Percentiles rank a stretch among this genome's conserved stretches.
phyloP scores from a whole-genome alignment of 768 basidiomycete species.

The Collybia sordida region DNA sequence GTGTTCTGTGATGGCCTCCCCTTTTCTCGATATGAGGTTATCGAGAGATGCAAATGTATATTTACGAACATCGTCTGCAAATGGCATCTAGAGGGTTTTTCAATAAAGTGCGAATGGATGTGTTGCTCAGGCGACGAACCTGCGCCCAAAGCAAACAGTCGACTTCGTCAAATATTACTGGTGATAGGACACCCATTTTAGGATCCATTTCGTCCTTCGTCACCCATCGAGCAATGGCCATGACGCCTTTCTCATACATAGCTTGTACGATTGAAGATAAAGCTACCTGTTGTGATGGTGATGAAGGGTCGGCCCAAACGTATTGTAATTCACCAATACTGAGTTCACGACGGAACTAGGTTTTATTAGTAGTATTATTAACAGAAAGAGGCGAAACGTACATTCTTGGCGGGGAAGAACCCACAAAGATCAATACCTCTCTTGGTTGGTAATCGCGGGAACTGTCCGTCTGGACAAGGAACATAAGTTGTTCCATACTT shows the following conservation, averaged over 20 bases:
- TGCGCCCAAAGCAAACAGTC: slow-evolving; percentile 86
- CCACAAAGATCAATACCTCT: slow-evolving; percentile 88
- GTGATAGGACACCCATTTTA: slow-evolving; percentile 80
- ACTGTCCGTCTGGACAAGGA: slow-evolving; percentile 85
- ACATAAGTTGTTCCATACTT: slow-evolving; percentile 90
- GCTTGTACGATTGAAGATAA: slow-evolving; percentile 87
- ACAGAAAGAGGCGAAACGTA: slow-evolving; percentile 27
- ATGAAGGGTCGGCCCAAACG: slow-evolving; percentile 72
- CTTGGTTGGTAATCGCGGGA: slow-evolving; percentile 67
- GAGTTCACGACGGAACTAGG: slow-evolving; percentile 79
- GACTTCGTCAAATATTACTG: slow-evolving; percentile 59
- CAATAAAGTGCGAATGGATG: neutral
- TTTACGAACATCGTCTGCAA: slow-evolving; percentile 90
- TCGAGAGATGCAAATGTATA: slow-evolving; percentile 85
- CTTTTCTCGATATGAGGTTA: slow-evolving; percentile 70
- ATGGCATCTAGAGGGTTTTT: slow-evolving; percentile 70
- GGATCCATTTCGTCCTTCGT: slow-evolving; percentile 71
- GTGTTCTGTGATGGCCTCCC: slow-evolving; percentile 72
- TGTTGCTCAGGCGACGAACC: slow-evolving; percentile 41
- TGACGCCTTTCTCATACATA: slow-evolving; percentile 62
- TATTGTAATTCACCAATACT: slow-evolving; percentile 86
- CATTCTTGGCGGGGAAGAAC: slow-evolving; percentile 73
- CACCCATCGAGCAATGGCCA: slow-evolving; percentile 87
- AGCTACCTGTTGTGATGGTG: slow-evolving; percentile 74
- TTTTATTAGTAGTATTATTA: neutral